Conservation (phyloP, 441 rosid genomes). For the Gossypium gossypioides region DNA sequence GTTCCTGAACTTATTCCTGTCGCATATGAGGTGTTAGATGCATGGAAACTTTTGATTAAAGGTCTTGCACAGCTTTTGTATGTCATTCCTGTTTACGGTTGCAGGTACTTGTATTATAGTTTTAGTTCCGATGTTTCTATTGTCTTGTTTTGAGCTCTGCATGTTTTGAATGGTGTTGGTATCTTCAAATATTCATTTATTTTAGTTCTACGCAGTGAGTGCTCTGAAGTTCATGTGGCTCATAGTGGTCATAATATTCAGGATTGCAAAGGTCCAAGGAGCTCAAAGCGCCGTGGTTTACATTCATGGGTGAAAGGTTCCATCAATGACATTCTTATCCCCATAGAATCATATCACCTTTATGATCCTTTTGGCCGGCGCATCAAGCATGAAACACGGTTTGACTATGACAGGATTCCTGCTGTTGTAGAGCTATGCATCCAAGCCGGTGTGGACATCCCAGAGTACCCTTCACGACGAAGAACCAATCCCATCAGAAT, state of each 20-base stretch:
- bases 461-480: conserved; percentile 73
- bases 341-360: conserved; percentile 58
- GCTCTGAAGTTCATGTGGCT: conserved; percentile 55
- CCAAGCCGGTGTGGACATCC: conserved; percentile 63
- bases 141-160: neutral
- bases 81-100: conserved; percentile 62
- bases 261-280: conserved; percentile 39
- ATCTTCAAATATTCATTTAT: conserved; percentile 6
- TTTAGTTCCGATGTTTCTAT: neutral
- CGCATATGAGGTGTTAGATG: conserved; percentile 60
- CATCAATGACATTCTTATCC: conserved; percentile 43
- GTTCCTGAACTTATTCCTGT: conserved; percentile 68
- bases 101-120: conserved; percentile 37
- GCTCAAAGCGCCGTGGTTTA: conserved; percentile 32
- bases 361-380: conserved; percentile 58
- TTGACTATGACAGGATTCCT: conserved; percentile 57
- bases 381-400: conserved; percentile 50
- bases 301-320: conserved; percentile 59
- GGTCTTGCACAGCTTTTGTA: conserved; percentile 75
- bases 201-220: conserved; percentile 36
- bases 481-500: conserved; percentile 64
- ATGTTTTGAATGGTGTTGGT: neutral
- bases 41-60: conserved; percentile 71
- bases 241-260: conserved; percentile 39
- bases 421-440: conserved; percentile 61